These are phyloP conservation scores for Termitomyces sp. DNA, from an alignment of 768 basidiomycete genomes.

Conservation along the genomic window DNA sequence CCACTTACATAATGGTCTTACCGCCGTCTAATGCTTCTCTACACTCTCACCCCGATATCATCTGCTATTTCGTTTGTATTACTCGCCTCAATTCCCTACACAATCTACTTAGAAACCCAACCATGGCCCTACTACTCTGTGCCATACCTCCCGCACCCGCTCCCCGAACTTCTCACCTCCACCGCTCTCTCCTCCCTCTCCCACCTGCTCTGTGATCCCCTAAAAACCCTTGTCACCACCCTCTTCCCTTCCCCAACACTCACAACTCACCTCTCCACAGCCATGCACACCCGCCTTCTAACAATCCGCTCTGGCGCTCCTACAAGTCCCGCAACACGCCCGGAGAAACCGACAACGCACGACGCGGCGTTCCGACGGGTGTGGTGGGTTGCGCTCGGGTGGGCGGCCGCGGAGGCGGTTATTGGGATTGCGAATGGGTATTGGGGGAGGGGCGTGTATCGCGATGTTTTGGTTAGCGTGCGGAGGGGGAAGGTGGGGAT, in stretches of 20 bases:
- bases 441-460: too few relatives aligned
- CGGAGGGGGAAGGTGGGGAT: too few relatives aligned
- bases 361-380: slow-evolving; percentile 61
- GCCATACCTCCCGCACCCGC: slow-evolving; percentile 53
- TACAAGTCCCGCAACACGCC: slow-evolving; percentile 46
- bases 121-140: slow-evolving; percentile 37
- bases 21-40: slow-evolving; percentile 46
- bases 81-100: slow-evolving; percentile 45
- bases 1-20: too few relatives aligned
- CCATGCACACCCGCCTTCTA: slow-evolving; percentile 50
- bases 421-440: slow-evolving; percentile 22
- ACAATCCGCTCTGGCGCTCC: slow-evolving; percentile 48
- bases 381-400: slow-evolving; percentile 79
- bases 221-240: slow-evolving; percentile 34
- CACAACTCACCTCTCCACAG: slow-evolving; percentile 33
- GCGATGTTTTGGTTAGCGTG: too few relatives aligned
- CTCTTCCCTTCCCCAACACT: slow-evolving; percentile 23
- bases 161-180: slow-evolving; percentile 63
- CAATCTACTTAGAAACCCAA: slow-evolving; percentile 41
- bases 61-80: slow-evolving; percentile 45
- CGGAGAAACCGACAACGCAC: slow-evolving; percentile 45
- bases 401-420: slow-evolving; percentile 66
- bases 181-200: slow-evolving; percentile 59
- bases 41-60: slow-evolving; percentile 57
- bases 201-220: slow-evolving; percentile 47